A percentile compares a stretch with the other conserved stretches of the same genome.
phyloP scores from a whole-genome alignment of 169 alveolate genomes.

The Eimeria nieschulzi region DNA sequence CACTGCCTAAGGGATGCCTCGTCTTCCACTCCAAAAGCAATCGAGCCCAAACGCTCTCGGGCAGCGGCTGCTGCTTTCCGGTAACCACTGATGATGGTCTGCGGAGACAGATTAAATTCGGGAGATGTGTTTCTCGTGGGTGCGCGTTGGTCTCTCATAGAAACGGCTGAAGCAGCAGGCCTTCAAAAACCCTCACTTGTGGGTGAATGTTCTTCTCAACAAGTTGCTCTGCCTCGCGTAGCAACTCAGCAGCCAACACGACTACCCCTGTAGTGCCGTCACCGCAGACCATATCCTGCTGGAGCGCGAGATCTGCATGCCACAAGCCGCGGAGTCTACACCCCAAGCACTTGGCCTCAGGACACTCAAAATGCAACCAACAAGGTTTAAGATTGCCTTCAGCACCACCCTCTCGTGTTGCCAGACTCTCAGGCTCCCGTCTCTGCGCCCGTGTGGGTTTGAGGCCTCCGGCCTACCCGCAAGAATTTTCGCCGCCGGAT shows the following conservation, averaged over 20 bases:
- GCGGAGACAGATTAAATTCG: background rate
- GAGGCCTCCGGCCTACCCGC: constrained; percentile 77
- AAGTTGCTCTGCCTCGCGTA: constrained; percentile 97
- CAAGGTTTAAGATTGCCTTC: too few species aligned
- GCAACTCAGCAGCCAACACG: constrained; percentile 99
- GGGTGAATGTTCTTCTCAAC: constrained; percentile 98
- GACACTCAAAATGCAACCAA: too few species aligned
- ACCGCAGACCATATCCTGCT: constrained; percentile 93
- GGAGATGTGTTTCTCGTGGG: too few species aligned
- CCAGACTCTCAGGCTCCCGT: too few species aligned
- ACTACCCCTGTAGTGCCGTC: constrained; percentile 99
- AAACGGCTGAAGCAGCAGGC: too few species aligned
- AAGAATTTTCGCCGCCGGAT: constrained; percentile 98
- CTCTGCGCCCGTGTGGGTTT: too few species aligned
- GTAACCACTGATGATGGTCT: constrained; percentile 84
- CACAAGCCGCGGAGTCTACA: background rate
- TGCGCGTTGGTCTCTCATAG: too few species aligned
- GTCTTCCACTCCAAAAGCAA: constrained; percentile 82
- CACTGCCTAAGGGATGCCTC: constrained; percentile 78
- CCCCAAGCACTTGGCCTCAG: background rate
- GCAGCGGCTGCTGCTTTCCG: constrained; percentile 91
- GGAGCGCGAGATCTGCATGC: constrained; percentile 85
- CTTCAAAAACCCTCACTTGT: constrained; percentile 80
- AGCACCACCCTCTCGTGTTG: too few species aligned
- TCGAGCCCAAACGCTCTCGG: constrained; percentile 77